Conservation (phyloP, 1,284 basidiomycete genomes). For the Naganishia sp. region DNA sequence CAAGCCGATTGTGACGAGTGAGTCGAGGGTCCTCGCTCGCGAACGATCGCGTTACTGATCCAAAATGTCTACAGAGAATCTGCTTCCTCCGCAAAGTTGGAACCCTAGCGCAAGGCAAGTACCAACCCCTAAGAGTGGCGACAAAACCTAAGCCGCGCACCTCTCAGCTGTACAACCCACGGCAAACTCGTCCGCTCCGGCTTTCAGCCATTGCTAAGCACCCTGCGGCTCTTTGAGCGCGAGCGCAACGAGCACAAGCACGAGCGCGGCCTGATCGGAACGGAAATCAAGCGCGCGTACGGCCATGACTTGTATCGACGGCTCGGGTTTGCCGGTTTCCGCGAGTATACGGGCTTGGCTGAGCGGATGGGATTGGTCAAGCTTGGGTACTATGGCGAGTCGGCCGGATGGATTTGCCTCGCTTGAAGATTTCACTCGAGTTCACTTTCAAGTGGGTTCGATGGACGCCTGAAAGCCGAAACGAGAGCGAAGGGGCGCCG, state of each 20-base stretch:
- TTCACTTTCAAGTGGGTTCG: not conserved
- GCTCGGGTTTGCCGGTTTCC: conserved; percentile 10
- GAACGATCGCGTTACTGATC: not conserved
- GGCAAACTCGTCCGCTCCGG: conserved; percentile 20
- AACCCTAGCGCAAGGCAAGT: conserved; percentile 14
- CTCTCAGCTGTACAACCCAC: not conserved
- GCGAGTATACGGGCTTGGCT: conserved; percentile 7
- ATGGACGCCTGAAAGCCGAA: not conserved
- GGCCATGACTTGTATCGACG: conserved; percentile 19
- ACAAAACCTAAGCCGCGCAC: not conserved
- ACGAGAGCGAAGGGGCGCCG: not conserved
- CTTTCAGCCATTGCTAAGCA: conserved; percentile 9
- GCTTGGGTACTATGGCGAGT: conserved; percentile 5
- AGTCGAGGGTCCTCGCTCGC: not conserved
- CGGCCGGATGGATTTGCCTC: conserved; percentile 14
- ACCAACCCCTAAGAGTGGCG: too few relatives aligned
- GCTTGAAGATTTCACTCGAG: not conserved
- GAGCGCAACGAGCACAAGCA: conserved; percentile 10
- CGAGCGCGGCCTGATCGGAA: conserved; percentile 23
- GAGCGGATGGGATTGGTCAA: conserved; percentile 13
- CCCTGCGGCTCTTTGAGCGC: conserved; percentile 8
- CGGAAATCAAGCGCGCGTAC: conserved; percentile 23
- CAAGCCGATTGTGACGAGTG: conserved; percentile 21
- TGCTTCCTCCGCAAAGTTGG: not conserved
- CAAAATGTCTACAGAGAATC: not conserved